These are phyloP conservation scores for Bryum argenteum DNA, from an alignment of 225 moss, liverwort and hornwort genomes.

Conservation along the genomic window DNA sequence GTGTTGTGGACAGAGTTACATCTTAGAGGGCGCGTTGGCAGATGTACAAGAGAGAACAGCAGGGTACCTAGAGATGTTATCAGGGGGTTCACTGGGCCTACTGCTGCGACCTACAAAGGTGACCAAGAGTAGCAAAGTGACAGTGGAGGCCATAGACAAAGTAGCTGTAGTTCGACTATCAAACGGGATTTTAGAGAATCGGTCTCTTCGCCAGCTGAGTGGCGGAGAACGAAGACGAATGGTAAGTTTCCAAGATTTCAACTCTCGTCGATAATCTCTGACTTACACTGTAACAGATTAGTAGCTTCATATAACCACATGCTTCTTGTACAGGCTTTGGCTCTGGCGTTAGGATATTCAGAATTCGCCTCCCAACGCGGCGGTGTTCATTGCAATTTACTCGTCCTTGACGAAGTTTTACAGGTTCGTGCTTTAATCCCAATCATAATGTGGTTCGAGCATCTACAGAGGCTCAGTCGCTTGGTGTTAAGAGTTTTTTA, in stretches of 20 bases:
- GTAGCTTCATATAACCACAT: not conserved
- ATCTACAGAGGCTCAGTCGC: too few relatives aligned
- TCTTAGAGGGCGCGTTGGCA: constrained; percentile 86
- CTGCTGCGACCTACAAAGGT: constrained; percentile 83
- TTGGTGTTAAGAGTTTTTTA: too few relatives aligned
- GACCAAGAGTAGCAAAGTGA: constrained; percentile 70
- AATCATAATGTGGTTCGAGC: not conserved
- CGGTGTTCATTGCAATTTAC: constrained; percentile 88
- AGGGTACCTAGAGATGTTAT: constrained; percentile 72
- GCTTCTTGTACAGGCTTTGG: constrained; percentile 67
- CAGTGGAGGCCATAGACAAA: constrained; percentile 85
- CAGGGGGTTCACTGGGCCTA: constrained; percentile 85
- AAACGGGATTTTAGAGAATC: constrained; percentile 63
- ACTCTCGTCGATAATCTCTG: not conserved
- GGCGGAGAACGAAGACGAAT: constrained; percentile 96
- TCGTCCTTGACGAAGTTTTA: constrained; percentile 95
- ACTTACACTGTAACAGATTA: not conserved
- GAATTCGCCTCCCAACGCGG: constrained; percentile 82
- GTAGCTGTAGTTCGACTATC: constrained; percentile 81
- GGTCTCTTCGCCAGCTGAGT: constrained; percentile 89
- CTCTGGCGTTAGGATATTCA: constrained; percentile 84
- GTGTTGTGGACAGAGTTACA: constrained; percentile 70
- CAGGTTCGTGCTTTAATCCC: constrained; percentile 57
- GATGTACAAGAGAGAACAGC: constrained; percentile 93
- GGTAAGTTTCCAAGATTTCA: constrained; percentile 46